These are phyloP conservation scores for Suillus spraguei DNA, from an alignment of 768 basidiomycete genomes.

Conservation along the genomic window DNA sequence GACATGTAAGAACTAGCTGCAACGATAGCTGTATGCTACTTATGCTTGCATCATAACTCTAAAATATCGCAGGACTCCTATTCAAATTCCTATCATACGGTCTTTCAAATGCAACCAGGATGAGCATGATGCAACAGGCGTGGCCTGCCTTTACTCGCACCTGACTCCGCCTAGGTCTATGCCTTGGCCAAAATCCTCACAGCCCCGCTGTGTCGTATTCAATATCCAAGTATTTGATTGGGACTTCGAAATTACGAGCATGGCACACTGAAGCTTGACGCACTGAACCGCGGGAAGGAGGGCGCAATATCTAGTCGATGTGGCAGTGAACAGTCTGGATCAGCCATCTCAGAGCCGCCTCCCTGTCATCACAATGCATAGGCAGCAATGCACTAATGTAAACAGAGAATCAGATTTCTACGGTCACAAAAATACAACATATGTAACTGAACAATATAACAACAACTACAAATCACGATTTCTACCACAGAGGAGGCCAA, in stretches of 20 bases:
- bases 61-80: constrained; percentile 46
- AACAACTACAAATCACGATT: too few species aligned
- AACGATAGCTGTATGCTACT: background rate
- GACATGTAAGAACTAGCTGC: background rate
- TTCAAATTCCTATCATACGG: constrained; percentile 83
- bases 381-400: too few species aligned
- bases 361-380: background rate
- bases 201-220: constrained; percentile 40
- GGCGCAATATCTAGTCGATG: constrained; percentile 48
- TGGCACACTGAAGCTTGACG: constrained; percentile 39
- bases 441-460: background rate
- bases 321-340: background rate
- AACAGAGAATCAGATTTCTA: background rate
- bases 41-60: background rate
- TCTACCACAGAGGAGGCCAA: background rate
- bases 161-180: constrained; percentile 36
- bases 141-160: constrained; percentile 4
- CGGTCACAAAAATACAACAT: background rate
- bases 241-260: constrained; percentile 43
- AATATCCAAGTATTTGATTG: constrained; percentile 50
- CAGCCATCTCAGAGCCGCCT: background rate
- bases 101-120: constrained; percentile 70
- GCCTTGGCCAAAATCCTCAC: constrained; percentile 51
- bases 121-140: constrained; percentile 30
- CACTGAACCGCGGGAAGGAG: constrained; percentile 41